phyloP scores from a whole-genome alignment of 179 eudicot species.

The Vitellaria paradoxa region DNA sequence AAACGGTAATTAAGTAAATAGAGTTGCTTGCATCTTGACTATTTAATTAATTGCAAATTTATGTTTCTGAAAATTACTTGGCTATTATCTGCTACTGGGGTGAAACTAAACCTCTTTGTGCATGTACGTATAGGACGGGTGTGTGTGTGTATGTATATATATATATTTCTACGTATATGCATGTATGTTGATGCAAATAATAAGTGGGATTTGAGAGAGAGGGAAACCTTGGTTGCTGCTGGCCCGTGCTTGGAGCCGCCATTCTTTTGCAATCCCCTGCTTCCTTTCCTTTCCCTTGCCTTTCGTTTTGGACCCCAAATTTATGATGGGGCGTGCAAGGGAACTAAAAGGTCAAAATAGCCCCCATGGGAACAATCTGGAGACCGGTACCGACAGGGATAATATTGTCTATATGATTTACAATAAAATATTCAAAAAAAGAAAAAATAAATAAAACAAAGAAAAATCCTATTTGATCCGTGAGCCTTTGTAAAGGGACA shows the following conservation, averaged over 20 bases:
- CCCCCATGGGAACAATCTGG: too few relatives aligned
- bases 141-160: neutral
- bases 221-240: neutral
- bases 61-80: neutral
- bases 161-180: neutral
- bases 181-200: neutral
- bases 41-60: too few relatives aligned
- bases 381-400: too few relatives aligned
- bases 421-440: too few relatives aligned
- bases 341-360: too few relatives aligned
- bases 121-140: neutral
- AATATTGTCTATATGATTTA: too few relatives aligned
- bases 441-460: too few relatives aligned
- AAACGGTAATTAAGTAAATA: neutral
- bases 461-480: too few relatives aligned
- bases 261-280: neutral
- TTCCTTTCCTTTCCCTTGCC: neutral
- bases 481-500: too few relatives aligned
- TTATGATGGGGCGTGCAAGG: too few relatives aligned
- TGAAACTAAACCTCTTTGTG: neutral
- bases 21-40: neutral
- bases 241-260: slow-evolving; percentile 4
- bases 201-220: neutral
- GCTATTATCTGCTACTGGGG: neutral
- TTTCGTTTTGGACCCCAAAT: too few relatives aligned